Base-by-base conservation (phyloP, 2,329 filamentous ascomycete genomes). In the Chalaropsis thielavioides region DNA sequence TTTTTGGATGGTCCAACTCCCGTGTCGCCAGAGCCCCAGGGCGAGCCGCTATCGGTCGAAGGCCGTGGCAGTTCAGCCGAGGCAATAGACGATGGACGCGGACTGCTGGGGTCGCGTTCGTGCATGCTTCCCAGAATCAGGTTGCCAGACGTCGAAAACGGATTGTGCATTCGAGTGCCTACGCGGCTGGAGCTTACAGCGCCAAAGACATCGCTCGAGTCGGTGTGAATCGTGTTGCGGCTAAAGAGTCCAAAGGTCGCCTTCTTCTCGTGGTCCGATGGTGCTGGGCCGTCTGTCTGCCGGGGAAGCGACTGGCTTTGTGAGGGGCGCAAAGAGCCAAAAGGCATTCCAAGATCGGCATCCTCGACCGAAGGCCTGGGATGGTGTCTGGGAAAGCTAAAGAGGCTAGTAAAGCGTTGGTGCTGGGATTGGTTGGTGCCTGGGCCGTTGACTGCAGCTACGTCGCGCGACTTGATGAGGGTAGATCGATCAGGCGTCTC, bases 261-360 rank as follows among this genome's bases (percentile, higher is more conserved):
- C 19, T 61, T 60, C 19, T 79, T 56, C 85, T 78, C 70, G 81
- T 85, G 49, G 54, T 24, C 38, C 8, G 61, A 58, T 11, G 44
- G 24, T 22, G 54, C 38, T 19, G 38, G 46, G 2, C 84, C 83
- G 24, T 82, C 88, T 67, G 75, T 75, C 67, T 81, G 80, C 19
- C 82, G 78, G 5, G 89, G 89, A 69, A 94, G 84, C 0, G 89
- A 92, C 71, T 90, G 88, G 70, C 88, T 91, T 72, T 92, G 88
- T 0, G 83, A 81, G 38, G 82, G 75, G 71, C 89, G 89, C 15
- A 92, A 76, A 22, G 81, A 84, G 0, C 89, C 89, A 7, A 91
- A 74, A 0, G 81, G 78, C 5, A 85, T 86, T 0, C 86, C 85
- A 38, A 84, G 80, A 38, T 82, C 81, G 8, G 82, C 80, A 6